Evolutionary conservation across 176 grass and related monocot genomes (phyloP).

Genomic region (Ensete ventricosum): DNA sequence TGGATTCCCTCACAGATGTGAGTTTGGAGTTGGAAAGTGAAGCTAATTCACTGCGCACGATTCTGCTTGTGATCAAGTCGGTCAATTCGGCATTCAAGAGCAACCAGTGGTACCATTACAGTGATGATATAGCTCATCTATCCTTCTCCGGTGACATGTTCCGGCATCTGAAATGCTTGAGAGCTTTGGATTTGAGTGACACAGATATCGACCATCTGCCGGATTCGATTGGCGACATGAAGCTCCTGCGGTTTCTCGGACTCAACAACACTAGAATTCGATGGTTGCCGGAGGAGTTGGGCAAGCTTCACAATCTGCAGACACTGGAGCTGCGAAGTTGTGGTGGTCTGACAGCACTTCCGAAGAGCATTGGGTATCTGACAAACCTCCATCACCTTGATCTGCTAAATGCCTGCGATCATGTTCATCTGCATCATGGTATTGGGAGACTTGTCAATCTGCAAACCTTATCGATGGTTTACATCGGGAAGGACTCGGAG

Average conservation of each 20-base stretch:
- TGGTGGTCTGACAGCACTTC: conserved; percentile 3
- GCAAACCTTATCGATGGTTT: conserved; percentile 32
- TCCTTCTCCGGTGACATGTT: not conserved
- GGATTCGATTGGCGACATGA: conserved; percentile 19
- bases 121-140: not conserved
- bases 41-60: not conserved
- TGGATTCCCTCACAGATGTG: not conserved
- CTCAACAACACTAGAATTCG: not conserved
- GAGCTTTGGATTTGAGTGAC: conserved; percentile 11
- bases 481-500: conserved; percentile 14
- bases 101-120: not conserved
- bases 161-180: conserved; percentile 1
- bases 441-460: conserved; percentile 37
- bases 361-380: not conserved
- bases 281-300: conserved; percentile 7
- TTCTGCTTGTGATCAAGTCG: not conserved
- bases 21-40: not conserved
- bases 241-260: conserved; percentile 4
- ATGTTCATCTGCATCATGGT: conserved; percentile 25
- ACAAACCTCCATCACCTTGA: conserved; percentile 32
- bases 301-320: conserved; percentile 13
- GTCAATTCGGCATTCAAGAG: not conserved
- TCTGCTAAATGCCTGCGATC: conserved; percentile 8
- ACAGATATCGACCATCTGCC: conserved; percentile 2
- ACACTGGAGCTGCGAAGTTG: not conserved